Evolutionary conservation across 2,329 filamentous ascomycete genomes (phyloP).

Genomic region (Cytospora paraplurivora): DNA sequence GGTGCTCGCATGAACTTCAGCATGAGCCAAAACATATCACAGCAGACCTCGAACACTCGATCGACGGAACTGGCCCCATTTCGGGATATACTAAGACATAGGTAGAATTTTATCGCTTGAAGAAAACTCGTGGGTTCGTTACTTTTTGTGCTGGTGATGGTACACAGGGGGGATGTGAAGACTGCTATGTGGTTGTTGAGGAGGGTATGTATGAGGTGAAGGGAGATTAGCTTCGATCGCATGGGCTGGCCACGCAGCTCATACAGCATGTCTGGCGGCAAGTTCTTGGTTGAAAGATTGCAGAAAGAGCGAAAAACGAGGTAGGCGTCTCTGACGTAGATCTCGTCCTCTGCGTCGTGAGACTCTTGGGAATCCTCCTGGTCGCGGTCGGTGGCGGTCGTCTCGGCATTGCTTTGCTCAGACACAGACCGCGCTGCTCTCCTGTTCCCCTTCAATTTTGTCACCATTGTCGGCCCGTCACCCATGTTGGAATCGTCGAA

Average conservation of each 20-base stretch:
- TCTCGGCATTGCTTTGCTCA: conserved; percentile 46
- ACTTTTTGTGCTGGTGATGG: conserved; percentile 86
- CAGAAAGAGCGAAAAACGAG: conserved; percentile 97
- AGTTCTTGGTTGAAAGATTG: conserved; percentile 90
- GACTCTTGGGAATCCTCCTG: conserved; percentile 60
- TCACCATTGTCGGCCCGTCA: conserved; percentile 68
- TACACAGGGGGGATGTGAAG: conserved; percentile 89
- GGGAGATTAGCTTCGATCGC: conserved; percentile 92
- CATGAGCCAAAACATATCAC: conserved; percentile 98
- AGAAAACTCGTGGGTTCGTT: conserved; percentile 88
- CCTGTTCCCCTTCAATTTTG: conserved; percentile 53
- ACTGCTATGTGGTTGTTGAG: conserved; percentile 91
- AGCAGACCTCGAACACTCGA: conserved; percentile 90
- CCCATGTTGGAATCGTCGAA: conserved; percentile 69
- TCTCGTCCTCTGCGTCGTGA: conserved; percentile 80
- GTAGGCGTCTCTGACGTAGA: conserved; percentile 96
- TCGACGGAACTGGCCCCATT: conserved; percentile 94
- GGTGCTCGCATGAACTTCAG: conserved; percentile 89
- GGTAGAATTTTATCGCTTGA: conserved; percentile 94
- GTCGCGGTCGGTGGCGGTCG: conserved; percentile 51
- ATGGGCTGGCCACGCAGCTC: conserved; percentile 94
- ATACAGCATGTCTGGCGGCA: conserved; percentile 87
- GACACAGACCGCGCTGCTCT: conserved; percentile 51
- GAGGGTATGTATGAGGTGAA: conserved; percentile 93
- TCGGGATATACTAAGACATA: conserved; percentile 90